Evolutionary conservation across 108 stramenopile species (phyloP), one percentile per base, ranked within the genome.

Genomic region (Seminavis robusta): DNA sequence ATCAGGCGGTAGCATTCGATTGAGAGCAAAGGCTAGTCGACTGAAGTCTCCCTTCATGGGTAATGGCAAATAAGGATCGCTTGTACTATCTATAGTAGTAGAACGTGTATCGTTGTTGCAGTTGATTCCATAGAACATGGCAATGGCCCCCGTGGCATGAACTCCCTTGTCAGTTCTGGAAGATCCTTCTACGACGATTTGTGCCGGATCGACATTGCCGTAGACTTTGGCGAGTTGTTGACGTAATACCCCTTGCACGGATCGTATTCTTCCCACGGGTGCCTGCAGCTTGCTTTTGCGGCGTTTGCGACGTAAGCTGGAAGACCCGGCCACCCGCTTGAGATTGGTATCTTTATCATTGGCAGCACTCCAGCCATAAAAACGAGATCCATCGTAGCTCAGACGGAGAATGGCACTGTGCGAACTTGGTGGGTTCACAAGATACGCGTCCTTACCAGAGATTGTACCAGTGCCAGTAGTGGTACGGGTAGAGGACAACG

Each of bases 101-200:
- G 45, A 31, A 52, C 24, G 26, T 17, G 62, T 24, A 44, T 26
- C 34, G 25, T 48, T 30, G 49, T 48, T 45, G 39, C 42, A 23
- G 10, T 62, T 32, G 25, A 73, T 36, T 33, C 88, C 83, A 49
- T 88, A 93, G 15, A 89, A 51, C 41, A 81, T 83, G 0, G 88
- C 88, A 20, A 88, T 62, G 71, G 79, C 65, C 10, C 76, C 67
- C 19, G 37, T 54, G 11, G 86, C 83, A 61, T 93, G 92, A 36
- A 93, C 88, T 10, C 92, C 91, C 27, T 72, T 74, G 67, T 93
- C 92, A 26, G 87, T 89, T 1, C 88, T 79, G 52, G 83, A 85
- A 53, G 84, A 89, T 20, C 86, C 81, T 58, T 89, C 88, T 25
- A 93, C 71, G 0, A 76, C 57, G 7, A 93, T 73, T 21, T 60